phyloP scores from a whole-genome alignment of 805 yeast genomes.

The Candida hungchunana region DNA sequence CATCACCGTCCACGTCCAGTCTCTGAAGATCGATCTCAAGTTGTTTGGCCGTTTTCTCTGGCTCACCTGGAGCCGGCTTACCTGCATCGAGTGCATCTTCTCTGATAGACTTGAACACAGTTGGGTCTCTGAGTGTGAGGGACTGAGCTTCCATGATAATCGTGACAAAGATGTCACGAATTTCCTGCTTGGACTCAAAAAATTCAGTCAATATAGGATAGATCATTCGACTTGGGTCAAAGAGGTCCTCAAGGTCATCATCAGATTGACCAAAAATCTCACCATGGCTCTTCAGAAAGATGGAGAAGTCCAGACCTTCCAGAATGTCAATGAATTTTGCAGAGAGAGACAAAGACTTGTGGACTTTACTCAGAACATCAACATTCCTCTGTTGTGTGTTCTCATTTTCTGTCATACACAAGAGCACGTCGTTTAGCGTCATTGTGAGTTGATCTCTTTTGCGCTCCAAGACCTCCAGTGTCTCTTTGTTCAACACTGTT shows the following conservation, averaged over 20 bases:
- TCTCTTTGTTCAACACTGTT: conserved; percentile 46
- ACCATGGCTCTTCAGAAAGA: conserved; percentile 32
- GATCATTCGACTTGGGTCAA: conserved; percentile 26
- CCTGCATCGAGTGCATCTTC: conserved; percentile 41
- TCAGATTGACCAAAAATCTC: conserved; percentile 4
- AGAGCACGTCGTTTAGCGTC: conserved; percentile 39
- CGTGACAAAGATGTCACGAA: conserved; percentile 56
- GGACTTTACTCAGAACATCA: conserved; percentile 47
- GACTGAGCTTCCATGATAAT: conserved; percentile 66
- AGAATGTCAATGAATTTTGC: conserved; percentile 46
- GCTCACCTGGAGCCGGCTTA: conserved; percentile 31
- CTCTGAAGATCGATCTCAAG: conserved; percentile 43
- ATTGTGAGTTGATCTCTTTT: conserved; percentile 35
- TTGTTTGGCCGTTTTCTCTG: conserved; percentile 46
- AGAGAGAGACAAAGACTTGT: conserved; percentile 47
- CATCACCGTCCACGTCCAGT: conserved; percentile 39
- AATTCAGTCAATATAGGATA: conserved; percentile 56
- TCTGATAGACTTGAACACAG: conserved; percentile 59
- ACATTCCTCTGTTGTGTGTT: conserved; percentile 42
- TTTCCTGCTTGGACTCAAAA: conserved; percentile 65
- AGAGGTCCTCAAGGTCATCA: conserved; percentile 13
- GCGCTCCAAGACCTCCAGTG: conserved; percentile 35
- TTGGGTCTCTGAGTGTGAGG: conserved; percentile 69
- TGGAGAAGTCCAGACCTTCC: conserved; percentile 59
- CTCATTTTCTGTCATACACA: conserved; percentile 37